phyloP scores from a whole-genome alignment of 441 rosid species.

The Adansonia rubrostipa region DNA sequence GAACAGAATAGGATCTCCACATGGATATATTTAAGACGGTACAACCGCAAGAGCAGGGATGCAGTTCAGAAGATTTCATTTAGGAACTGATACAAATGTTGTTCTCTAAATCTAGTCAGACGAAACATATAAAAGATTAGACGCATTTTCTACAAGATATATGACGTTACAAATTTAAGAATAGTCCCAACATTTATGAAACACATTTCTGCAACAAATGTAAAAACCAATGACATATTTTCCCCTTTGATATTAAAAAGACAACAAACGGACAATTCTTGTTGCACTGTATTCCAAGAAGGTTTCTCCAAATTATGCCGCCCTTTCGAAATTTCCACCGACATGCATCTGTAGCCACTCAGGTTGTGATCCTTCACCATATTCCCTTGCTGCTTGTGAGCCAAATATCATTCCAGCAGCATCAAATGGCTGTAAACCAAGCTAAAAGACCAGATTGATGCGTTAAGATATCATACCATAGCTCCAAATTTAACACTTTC shows the following conservation, averaged over 20 bases:
- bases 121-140: constrained; percentile 31
- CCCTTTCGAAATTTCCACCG: constrained; percentile 61
- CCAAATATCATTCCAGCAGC: constrained; percentile 63
- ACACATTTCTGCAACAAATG: constrained; percentile 25
- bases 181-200: constrained; percentile 14
- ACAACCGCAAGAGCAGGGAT: constrained; percentile 19
- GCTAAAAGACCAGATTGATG: constrained; percentile 40
- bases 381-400: constrained; percentile 63
- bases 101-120: constrained; percentile 25
- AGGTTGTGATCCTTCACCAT: constrained; percentile 54
- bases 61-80: constrained; percentile 20
- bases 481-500: neutral
- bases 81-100: constrained; percentile 25
- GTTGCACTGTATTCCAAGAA: constrained; percentile 20
- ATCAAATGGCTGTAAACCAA: constrained; percentile 59
- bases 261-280: constrained; percentile 21
- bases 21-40: neutral
- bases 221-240: constrained; percentile 22
- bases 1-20: neutral
- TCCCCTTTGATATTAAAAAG: constrained; percentile 7
- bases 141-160: constrained; percentile 36
- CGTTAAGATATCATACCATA: constrained; percentile 21
- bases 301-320: constrained; percentile 32
- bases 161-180: constrained; percentile 31
- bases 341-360: constrained; percentile 91